Base-by-base conservation (phyloP, 148 eudicot genomes). In the Beta vulgaris region DNA sequence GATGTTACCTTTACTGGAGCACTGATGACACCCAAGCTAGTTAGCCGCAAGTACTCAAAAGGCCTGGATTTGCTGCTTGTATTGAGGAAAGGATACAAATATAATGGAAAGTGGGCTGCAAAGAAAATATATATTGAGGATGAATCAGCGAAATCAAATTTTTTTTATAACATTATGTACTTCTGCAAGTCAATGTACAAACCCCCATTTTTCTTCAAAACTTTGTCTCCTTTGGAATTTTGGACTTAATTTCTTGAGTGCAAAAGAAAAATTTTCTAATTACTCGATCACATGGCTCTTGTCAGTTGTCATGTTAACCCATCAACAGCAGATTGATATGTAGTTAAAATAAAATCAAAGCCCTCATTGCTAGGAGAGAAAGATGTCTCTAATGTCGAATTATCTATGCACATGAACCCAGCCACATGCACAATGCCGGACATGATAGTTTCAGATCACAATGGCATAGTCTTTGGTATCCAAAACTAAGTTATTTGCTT, bases 21-120 rank as follows among this genome's bases (percentile, higher is more conserved):
- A 76, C 98, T 96, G 76, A 95, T 95, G 40, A 95, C 97, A 40
- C 98, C 98, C 81, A 95, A 86, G 83, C 93, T 89, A 74, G 97
- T 92, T 63, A 95, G 89, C 88, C 98, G 86, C 85, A 95, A 68
- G 76, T 95, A 92, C 86, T 95, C 98, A 81, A 95, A 92, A n/a
- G 98, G 97, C 88, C 91, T 86, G 59, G 97, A 90, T 76, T 95
- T 95, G 89, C 96, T 95, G 21, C 96, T 90, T 29, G 97, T 95
- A 59, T 95, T 95, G 43, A 95, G 97, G 70, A 95, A 95, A 25
- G 98, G 98, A 81, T 95, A 92, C 80, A 95, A 80, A 85, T 95
- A 95, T 49, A 95, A 70, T 44, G 98, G 98, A 76, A 95, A 92
- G 75, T 95, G 97, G 36, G 98, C 98, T 95, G 91, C 84, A n/a